Percentiles rank a stretch among this genome's conserved stretches.
phyloP scores from a whole-genome alignment of 495 filamentous ascomycete species.

The Alectoria sarmentosa region DNA sequence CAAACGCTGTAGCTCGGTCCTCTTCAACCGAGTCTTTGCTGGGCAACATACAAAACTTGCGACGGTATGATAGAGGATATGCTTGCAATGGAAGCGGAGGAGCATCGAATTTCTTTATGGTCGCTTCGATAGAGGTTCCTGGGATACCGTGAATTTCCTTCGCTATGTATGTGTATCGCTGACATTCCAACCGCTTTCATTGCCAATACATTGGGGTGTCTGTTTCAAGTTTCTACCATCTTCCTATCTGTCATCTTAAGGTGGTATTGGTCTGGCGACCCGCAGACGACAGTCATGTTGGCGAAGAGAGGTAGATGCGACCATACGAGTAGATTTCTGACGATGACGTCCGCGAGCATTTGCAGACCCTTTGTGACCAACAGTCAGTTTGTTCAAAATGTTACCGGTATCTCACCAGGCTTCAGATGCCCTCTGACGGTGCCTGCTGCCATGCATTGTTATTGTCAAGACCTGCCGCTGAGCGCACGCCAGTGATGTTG shows the following conservation, averaged over 20 bases:
- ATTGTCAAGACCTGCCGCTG: background rate
- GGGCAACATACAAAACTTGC: no score
- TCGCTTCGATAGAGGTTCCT: background rate
- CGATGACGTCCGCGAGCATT: background rate
- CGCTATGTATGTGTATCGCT: background rate
- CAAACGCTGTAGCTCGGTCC: no score
- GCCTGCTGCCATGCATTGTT: background rate
- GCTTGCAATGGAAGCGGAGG: background rate
- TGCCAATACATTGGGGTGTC: background rate
- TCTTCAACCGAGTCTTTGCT: no score
- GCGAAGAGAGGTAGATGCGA: background rate
- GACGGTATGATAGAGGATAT: background rate
- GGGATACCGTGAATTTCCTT: no score
- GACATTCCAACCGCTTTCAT: background rate
- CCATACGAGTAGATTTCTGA: background rate
- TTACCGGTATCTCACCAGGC: background rate
- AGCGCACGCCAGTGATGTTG: background rate
- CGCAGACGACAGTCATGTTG: background rate
- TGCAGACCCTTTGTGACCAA: background rate
- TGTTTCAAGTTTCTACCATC: background rate
- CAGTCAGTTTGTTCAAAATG: background rate
- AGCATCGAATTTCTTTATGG: background rate
- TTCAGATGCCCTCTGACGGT: background rate
- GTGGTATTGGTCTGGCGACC: background rate
- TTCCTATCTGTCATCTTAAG: background rate